Percentiles rank a stretch among this genome's conserved stretches.
phyloP scores from a whole-genome alignment of 179 eudicot genomes.

The Silene vulgaris region DNA sequence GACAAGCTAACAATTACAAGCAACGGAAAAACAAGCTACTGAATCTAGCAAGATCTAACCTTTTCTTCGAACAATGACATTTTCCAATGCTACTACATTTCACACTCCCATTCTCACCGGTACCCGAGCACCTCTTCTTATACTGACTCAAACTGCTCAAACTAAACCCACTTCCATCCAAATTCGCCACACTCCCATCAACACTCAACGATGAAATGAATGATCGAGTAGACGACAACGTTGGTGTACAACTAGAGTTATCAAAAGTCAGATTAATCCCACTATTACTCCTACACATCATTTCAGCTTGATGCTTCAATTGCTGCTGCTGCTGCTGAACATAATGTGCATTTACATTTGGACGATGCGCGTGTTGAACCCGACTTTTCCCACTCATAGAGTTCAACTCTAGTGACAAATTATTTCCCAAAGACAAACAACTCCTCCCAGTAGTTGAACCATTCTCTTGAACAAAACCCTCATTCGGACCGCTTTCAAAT shows the following conservation, averaged over 20 bases:
- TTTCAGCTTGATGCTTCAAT: conserved; percentile 41
- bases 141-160: conserved; percentile 45
- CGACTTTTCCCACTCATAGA: conserved; percentile 10
- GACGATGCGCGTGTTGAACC: conserved; percentile 32
- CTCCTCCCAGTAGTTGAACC: conserved; percentile 32
- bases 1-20: not conserved
- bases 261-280: conserved; percentile 75
- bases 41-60: conserved; percentile 39
- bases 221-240: conserved; percentile 82
- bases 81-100: conserved; percentile 69
- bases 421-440: conserved; percentile 12
- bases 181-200: conserved; percentile 84
- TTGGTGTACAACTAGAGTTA: conserved; percentile 62
- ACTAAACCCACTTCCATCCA: conserved; percentile 61
- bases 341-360: conserved; percentile 26
- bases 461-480: conserved; percentile 28
- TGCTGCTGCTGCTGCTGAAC: conserved; percentile 26
- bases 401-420: conserved; percentile 34
- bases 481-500: conserved; percentile 30
- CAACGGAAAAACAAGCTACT: conserved; percentile 3
- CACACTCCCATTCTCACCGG: conserved; percentile 73
- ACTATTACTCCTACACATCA: conserved; percentile 48
- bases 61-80: conserved; percentile 91
- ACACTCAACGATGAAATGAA: conserved; percentile 85
- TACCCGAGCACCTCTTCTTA: conserved; percentile 59